Evolutionary conservation across 1,284 basidiomycete species (phyloP).

Genomic region (Trametes versicolor): DNA sequence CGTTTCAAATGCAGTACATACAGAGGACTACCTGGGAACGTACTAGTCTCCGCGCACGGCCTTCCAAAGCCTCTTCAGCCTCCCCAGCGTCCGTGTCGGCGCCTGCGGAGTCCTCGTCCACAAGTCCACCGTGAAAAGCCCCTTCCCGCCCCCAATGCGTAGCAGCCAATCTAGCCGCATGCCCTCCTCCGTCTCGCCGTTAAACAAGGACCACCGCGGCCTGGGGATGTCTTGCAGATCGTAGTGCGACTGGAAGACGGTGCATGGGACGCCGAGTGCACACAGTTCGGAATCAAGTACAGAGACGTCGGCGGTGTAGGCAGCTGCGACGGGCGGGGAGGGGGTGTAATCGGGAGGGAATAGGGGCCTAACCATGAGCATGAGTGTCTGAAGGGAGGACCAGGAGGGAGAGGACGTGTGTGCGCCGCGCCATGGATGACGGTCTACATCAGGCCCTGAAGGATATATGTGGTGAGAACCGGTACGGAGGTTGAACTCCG

Average conservation of each 20-base stretch:
- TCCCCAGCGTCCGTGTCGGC: too few relatives aligned
- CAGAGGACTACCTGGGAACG: too few relatives aligned
- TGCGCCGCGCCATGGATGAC: not conserved
- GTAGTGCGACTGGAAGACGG: not conserved
- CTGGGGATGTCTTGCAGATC: not conserved
- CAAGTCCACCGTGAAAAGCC: too few relatives aligned
- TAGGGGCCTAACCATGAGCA: not conserved
- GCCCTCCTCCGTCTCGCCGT: not conserved
- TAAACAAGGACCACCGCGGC: too few relatives aligned
- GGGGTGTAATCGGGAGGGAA: not conserved
- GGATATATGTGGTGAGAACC: not conserved
- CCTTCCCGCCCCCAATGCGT: too few relatives aligned
- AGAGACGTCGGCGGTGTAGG: not conserved
- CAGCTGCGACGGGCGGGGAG: not conserved
- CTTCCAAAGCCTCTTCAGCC: too few relatives aligned
- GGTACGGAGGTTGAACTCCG: not conserved
- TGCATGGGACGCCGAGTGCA: not conserved
- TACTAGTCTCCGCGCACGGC: too few relatives aligned
- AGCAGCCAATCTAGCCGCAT: not conserved
- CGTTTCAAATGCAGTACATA: too few relatives aligned
- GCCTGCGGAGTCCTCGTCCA: too few relatives aligned
- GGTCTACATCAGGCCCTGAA: not conserved
- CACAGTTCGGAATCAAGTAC: too few relatives aligned
- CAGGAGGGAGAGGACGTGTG: not conserved
- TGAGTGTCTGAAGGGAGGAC: not conserved